phyloP scores from a whole-genome alignment of 768 basidiomycete genomes.

The Kwoniella dejecticola region DNA sequence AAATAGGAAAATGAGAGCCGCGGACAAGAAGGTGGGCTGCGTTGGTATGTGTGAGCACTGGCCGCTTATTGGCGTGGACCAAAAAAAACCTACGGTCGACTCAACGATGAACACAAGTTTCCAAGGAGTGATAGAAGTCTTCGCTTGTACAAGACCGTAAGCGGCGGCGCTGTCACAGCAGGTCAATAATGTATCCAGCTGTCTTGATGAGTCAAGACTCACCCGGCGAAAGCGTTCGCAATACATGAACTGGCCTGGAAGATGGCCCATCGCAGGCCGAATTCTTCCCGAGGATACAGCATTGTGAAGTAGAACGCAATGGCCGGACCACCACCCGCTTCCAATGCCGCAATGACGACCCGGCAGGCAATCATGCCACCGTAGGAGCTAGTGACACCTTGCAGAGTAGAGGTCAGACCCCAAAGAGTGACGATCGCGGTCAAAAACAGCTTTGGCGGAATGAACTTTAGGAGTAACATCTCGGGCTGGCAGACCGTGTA shows the following conservation, averaged over 20 bases:
- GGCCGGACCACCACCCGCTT: slow-evolving; percentile 29
- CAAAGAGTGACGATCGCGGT: slow-evolving; percentile 19
- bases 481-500: slow-evolving; percentile 29
- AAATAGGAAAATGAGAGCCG: slow-evolving; percentile 20
- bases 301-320: slow-evolving; percentile 31
- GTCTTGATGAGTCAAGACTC: not conserved
- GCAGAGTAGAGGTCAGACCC: slow-evolving; percentile 27
- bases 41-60: no score
- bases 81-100: slow-evolving; percentile 17
- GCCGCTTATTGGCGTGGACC: not conserved
- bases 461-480: slow-evolving; percentile 25
- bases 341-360: slow-evolving; percentile 27
- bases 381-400: slow-evolving; percentile 27
- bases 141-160: slow-evolving; percentile 30
- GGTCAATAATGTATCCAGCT: not conserved
- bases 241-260: slow-evolving; percentile 26
- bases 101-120: slow-evolving; percentile 31
- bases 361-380: slow-evolving; percentile 32
- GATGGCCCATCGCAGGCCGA: slow-evolving; percentile 31
- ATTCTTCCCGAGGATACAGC: slow-evolving; percentile 29
- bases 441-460: slow-evolving; percentile 21
- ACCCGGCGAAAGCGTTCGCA: slow-evolving; percentile 31
- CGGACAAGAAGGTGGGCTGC: slow-evolving; percentile 29
- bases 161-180: slow-evolving; percentile 20
- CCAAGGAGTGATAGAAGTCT: slow-evolving; percentile 26